Base-by-base conservation (phyloP, 140 eudicot species). In the Bidens hawaiensis region DNA sequence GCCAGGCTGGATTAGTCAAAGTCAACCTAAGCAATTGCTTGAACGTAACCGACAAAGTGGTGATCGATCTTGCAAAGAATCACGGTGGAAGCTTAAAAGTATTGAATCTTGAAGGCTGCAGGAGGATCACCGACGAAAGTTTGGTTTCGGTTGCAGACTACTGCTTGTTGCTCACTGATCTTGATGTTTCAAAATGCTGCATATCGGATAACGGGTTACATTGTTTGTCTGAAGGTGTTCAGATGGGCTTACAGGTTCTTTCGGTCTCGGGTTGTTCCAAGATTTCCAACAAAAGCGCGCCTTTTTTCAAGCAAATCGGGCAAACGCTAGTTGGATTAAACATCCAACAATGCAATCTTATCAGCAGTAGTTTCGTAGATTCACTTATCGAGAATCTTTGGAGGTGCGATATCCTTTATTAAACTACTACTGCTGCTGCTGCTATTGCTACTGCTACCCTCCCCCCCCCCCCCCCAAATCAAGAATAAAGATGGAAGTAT, bases 331-430 rank as follows among this genome's bases (percentile, higher is more conserved):
- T 83, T 14, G 97, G 97, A 3, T 71, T 94, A 53, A 88, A 94
- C 77, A 80, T 94, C 60, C 89, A 88, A 69, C 85, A 77, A 52
- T 93, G 96, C 94, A 80, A 73, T 70, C 77, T 81, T 28, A 76
- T 93, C 72, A 85, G 83, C 79, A 78, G 81, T 77, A 79, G 78
- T 27, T 42, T 81, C 19, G 76, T 94, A 14, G 94, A 83, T 71
- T 41, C 57, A 53, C 95, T 94, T 1, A 69, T 80, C 21, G 89
- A 76, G 65, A 79, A 65, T 55, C 78, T 94, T 76, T 85, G 95
- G 95, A 81, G 89, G 38, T 94, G 99, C 26, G 99, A 94, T 61
- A 85, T 88, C 66, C 90, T 94, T 26, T 84, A 77, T 45, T 88
- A 54, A 63, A 46, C 27, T 51, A 30, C 38, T 3, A 62, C 24